phyloP scores from a whole-genome alignment of 1,284 basidiomycete genomes.

The Pseudozyma pruni region DNA sequence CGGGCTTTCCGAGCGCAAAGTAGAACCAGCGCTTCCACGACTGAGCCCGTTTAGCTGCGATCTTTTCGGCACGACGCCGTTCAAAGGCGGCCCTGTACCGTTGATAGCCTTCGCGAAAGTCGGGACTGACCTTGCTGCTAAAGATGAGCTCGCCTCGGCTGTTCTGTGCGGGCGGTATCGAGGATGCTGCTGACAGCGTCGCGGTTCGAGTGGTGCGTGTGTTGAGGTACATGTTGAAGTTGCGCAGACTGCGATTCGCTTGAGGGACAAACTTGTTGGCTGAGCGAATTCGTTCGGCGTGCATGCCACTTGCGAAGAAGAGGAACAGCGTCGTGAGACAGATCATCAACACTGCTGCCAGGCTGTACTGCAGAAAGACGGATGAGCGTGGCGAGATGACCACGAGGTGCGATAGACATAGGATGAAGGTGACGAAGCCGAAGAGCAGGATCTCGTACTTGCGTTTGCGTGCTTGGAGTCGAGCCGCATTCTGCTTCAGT shows the following conservation, averaged over 20 bases:
- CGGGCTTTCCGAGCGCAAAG: conserved; percentile 14
- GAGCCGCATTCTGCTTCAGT: conserved; percentile 88
- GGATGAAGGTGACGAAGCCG: conserved; percentile 73
- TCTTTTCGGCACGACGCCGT: conserved; percentile 76
- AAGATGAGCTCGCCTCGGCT: conserved; percentile 97
- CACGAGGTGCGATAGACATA: conserved; percentile 79
- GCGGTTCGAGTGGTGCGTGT: conserved; percentile 73
- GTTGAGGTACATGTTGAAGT: conserved; percentile 96
- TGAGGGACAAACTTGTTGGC: conserved; percentile 98
- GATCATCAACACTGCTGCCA: conserved; percentile 58
- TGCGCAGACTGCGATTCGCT: conserved; percentile 88
- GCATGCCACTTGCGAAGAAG: conserved; percentile 97
- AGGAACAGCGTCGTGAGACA: conserved; percentile 81
- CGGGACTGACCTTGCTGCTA: conserved; percentile 82
- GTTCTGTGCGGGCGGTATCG: conserved; percentile 87
- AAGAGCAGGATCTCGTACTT: conserved; percentile 76
- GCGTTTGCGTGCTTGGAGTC: conserved; percentile 80
- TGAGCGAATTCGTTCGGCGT: conserved; percentile 93
- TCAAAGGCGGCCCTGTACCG: conserved; percentile 92
- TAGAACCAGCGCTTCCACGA: conserved; percentile 48
- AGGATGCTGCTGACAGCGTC: conserved; percentile 67
- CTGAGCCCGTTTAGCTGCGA: conserved; percentile 49
- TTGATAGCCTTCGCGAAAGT: conserved; percentile 91
- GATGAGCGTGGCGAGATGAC: conserved; percentile 70
- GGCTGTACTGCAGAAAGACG: conserved; percentile 51